Evolutionary conservation across 2,329 filamentous ascomycete species (phyloP), one percentile per base, ranked within the genome.

Genomic region (Tolypocladium album): DNA sequence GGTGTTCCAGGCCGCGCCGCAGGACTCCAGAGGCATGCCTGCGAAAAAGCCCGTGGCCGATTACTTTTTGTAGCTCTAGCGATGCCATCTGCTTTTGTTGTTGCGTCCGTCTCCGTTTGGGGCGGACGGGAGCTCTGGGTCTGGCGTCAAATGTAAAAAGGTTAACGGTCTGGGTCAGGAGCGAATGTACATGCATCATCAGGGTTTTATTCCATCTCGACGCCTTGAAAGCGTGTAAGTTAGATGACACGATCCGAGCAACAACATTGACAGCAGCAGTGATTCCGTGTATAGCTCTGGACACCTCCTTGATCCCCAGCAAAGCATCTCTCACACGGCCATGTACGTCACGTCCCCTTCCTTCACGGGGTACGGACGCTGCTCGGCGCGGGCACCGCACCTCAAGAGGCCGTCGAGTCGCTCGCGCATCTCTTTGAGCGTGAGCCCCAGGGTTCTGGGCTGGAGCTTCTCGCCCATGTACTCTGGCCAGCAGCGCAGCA

Each of bases 1-100:
- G 42, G 93, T 99, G 12, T 99, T 99, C 71, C 92, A 97, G 69
- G 94, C 94, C 0, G 94, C 94, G 59, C 92, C 94, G 58, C 94
- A 99, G 76, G 94, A 97, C 73, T 92, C 89, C 1, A 83, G 94
- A 67, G 94, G 94, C 5, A 99, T 99, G 94, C 94, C 94, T 61
- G 94, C 94, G 3, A 99, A 99, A 83, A 97, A 97, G 75, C 94
- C 94, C 3, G 91, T 96, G 58, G 92, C 92, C 17, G 93, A 97
- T 76, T 99, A 97, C 78, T 99, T 99, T 74, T 78, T 99, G 75
- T 87, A 72, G 73, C 47, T 6, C 13, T 50, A 22, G 12, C 2
- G n/a, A n/a, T 38, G 56, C 12, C 17, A 2, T 20, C 43, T 57
- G 31, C 38, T 55, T 59, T 34, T 1, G 5, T 12, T n/a, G 7